Evolutionary conservation across 306 rosid genomes (phyloP).

Genomic region (Dryas drummondii): DNA sequence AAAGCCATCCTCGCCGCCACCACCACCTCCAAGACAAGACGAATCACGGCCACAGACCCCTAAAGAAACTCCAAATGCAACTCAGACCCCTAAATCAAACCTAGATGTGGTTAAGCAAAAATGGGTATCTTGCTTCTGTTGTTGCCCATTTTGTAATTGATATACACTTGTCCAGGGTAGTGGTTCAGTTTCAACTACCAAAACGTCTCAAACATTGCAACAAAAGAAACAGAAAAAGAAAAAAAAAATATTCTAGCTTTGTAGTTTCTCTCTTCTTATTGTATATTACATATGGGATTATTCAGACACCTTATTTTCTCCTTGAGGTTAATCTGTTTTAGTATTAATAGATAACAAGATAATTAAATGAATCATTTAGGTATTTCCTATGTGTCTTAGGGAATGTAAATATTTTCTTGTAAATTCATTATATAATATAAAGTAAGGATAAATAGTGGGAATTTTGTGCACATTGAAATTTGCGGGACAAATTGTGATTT

Average conservation of each 20-base stretch:
- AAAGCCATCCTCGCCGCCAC: not conserved
- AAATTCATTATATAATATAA: not conserved
- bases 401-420: not conserved
- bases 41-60: slow-evolving; percentile 22
- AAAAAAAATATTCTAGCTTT: not conserved
- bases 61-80: slow-evolving; percentile 23
- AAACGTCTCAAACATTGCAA: not conserved
- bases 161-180: slow-evolving; percentile 22
- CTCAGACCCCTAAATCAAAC: slow-evolving; percentile 23
- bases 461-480: not conserved
- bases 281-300: slow-evolving; percentile 5
- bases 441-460: too few species aligned
- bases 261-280: not conserved
- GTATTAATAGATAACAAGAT: not conserved
- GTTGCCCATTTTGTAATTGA: slow-evolving; percentile 39
- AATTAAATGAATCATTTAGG: not conserved
- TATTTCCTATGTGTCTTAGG: not conserved
- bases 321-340: slow-evolving; percentile 15
- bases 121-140: slow-evolving; percentile 58
- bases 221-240: not conserved
- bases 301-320: not conserved
- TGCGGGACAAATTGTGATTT: too few species aligned
- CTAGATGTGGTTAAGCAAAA: slow-evolving; percentile 7
- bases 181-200: slow-evolving; percentile 16
- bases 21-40: not conserved